phyloP scores from a whole-genome alignment of 2,329 filamentous ascomycete genomes.

The Cercospora sp. region DNA sequence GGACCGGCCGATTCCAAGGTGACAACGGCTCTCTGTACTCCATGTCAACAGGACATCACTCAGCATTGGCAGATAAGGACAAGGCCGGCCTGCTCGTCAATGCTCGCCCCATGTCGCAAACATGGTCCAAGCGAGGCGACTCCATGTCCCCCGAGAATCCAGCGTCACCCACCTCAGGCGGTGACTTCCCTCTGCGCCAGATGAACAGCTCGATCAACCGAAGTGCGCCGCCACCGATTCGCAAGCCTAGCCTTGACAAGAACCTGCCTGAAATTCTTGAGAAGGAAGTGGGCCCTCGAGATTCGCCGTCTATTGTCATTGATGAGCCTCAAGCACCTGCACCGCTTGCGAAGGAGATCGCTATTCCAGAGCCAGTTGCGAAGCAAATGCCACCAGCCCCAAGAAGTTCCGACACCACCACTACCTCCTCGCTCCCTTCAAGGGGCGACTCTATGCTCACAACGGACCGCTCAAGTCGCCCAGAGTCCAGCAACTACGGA shows the following conservation, averaged over 20 bases:
- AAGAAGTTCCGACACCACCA: conserved; percentile 15
- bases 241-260: conserved; percentile 25
- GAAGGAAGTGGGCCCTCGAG: conserved; percentile 12
- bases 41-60: conserved; percentile 49
- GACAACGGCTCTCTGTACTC: conserved; percentile 55
- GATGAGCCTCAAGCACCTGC: conserved; percentile 15
- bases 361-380: conserved; percentile 25
- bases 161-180: conserved; percentile 12
- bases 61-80: conserved; percentile 30
- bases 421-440: conserved; percentile 25
- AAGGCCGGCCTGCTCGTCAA: conserved; percentile 57
- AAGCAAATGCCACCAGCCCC: conserved; percentile 25
- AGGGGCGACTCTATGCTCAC: conserved; percentile 29
- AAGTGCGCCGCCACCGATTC: conserved; percentile 11
- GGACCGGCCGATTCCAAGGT: conserved; percentile 25
- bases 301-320: conserved; percentile 13
- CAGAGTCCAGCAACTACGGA: conserved; percentile 34
- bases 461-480: conserved; percentile 23
- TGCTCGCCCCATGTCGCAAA: conserved; percentile 59
- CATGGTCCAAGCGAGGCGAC: conserved; percentile 46
- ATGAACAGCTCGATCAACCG: conserved; percentile 27
- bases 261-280: conserved; percentile 25
- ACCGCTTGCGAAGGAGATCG: conserved; percentile 23
- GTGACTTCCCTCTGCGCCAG: conserved; percentile 27
- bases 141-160: conserved; percentile 31